phyloP scores from a whole-genome alignment of 139 green algal genomes.

The Coelastrella sp. region DNA sequence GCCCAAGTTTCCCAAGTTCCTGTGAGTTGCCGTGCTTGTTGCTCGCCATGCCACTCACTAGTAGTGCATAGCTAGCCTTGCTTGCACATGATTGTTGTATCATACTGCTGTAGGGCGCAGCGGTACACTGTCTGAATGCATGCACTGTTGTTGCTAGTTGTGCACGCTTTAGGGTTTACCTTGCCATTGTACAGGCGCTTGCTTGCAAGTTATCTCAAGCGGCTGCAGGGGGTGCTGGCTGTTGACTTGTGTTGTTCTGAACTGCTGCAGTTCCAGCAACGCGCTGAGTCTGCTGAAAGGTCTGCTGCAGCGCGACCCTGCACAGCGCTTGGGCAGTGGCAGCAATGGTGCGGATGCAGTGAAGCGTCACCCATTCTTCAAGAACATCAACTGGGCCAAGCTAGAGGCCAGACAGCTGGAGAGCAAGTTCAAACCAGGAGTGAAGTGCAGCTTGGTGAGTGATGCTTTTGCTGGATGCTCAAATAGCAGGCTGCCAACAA shows the following conservation, averaged over 20 bases:
- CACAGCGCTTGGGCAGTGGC: conserved; percentile 87
- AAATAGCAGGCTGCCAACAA: too few species aligned
- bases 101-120: too few species aligned
- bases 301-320: conserved; percentile 87
- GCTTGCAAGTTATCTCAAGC: too few species aligned
- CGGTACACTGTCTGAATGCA: too few species aligned
- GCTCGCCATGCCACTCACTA: too few species aligned
- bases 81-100: neutral
- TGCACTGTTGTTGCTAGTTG: too few species aligned
- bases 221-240: too few species aligned
- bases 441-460: conserved; percentile 56
- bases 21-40: neutral
- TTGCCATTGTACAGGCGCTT: too few species aligned
- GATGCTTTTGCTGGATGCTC: too few species aligned
- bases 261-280: conserved; percentile 54
- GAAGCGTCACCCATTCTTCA: conserved; percentile 93
- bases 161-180: too few species aligned
- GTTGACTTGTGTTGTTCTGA: too few species aligned
- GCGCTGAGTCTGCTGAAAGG: conserved; percentile 72
- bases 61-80: too few species aligned
- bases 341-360: conserved; percentile 71
- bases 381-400: conserved; percentile 86
- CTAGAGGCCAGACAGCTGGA: conserved; percentile 80
- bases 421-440: conserved; percentile 89
- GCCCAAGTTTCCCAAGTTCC: conserved; percentile 81